Percentiles rank a stretch among this genome's conserved stretches.
Evolutionary conservation across 768 basidiomycete genomes (phyloP).

Genomic region (Psilocybe tampanensis): DNA sequence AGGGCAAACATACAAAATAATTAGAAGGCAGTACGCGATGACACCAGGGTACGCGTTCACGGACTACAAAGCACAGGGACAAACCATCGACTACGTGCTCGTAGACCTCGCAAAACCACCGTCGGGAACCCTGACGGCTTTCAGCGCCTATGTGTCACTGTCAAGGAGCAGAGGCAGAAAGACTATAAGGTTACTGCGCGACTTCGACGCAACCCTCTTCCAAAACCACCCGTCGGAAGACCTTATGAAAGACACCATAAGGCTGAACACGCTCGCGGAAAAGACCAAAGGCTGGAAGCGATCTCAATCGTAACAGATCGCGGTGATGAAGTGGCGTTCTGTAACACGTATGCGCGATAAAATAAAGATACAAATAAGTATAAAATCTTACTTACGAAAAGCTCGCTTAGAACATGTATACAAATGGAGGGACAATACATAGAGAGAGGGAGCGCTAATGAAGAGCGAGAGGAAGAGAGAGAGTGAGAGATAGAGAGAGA

Average conservation of each 20-base stretch:
- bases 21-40: slow-evolving; percentile 29
- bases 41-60: slow-evolving; percentile 48
- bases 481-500: no score
- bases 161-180: slow-evolving; percentile 32
- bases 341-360: no score
- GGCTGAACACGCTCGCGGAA: neutral
- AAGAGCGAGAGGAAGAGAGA: no score
- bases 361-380: no score
- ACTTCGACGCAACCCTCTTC: slow-evolving; percentile 11
- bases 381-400: no score
- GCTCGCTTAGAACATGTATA: no score
- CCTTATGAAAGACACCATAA: slow-evolving; percentile 3
- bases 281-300: no score
- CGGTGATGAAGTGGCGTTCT: no score
- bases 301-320: no score
- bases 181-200: slow-evolving; percentile 8
- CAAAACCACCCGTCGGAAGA: slow-evolving; percentile 8
- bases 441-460: no score
- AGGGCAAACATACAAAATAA: slow-evolving; percentile 1
- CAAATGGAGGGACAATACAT: no score
- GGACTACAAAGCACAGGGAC: slow-evolving; percentile 42
- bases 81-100: slow-evolving; percentile 34
- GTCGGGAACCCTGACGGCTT: slow-evolving; percentile 24
- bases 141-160: slow-evolving; percentile 36
- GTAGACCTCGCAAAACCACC: slow-evolving; percentile 38